Evolutionary conservation across 1,284 basidiomycete genomes (phyloP), one percentile per base, ranked within the genome.

Genomic region (Rhodotorula sp.): DNA sequence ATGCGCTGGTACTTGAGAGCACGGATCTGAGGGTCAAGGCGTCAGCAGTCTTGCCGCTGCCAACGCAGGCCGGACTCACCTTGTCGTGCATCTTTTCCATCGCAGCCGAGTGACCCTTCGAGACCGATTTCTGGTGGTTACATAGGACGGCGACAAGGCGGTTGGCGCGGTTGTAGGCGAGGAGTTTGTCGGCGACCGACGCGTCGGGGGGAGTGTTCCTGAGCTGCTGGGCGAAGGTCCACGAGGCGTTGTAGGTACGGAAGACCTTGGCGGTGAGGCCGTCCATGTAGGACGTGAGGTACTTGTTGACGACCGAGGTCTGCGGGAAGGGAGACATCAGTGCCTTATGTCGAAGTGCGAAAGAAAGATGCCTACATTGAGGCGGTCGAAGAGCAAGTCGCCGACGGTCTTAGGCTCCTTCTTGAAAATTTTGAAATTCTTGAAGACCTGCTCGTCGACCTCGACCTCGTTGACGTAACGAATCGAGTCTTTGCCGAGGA

Each of bases 171-270:
- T 96, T 96, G 83, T 96, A 98, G 22, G 91, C 90, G 61, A 94
- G 91, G 65, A 97, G 84, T 82, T 95, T 96, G 82, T 97, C 93
- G 75, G 93, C 90, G 15, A 92, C 83, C 0, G 89, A 88, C 2
- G 87, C 88, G 74, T 87, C 84, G 75, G 84, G 83, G 1, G 91
- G 87, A 4, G 87, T 88, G 69, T 87, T 83, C 76, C 92, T 89
- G 67, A 97, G 83, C 75, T 95, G 88, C 60, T 89, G 83, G 79
- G 96, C 92, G 84, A 97, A 95, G 2, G 94, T 95, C 81, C 87
- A 88, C 37, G 94, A 97, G 24, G 94, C 94, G 78, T 98, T 98
- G 83, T 91, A 98, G 65, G 94, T 98, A 92, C 94, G 94, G 85
- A 98, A 98, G 30, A 98, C 94, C 80, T 97, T 98, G 64, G 94